Evolutionary conservation across 208 protist genomes (phyloP).

Genomic region (Trypanosoma scelopori): DNA sequence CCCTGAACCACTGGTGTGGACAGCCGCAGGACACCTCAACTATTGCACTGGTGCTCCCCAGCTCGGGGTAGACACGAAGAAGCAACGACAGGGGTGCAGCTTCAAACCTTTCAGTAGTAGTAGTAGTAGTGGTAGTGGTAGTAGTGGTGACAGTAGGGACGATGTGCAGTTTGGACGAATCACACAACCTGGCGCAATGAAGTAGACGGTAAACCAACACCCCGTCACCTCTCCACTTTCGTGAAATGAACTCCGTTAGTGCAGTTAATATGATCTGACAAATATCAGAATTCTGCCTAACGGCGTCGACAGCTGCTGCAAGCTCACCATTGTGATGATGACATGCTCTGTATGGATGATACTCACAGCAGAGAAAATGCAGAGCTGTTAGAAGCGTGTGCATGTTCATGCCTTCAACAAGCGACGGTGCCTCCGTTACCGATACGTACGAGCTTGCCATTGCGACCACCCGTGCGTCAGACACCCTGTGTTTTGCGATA

Average conservation of each 20-base stretch:
- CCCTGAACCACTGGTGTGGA: slow-evolving; percentile 59
- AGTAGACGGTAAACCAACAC: slow-evolving; percentile 9
- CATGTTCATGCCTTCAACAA: slow-evolving; percentile 24
- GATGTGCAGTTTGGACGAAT: not conserved
- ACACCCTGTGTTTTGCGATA: not conserved
- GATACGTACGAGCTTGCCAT: slow-evolving; percentile 20
- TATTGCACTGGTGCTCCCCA: not conserved
- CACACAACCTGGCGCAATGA: slow-evolving; percentile 10
- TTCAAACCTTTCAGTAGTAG: not conserved
- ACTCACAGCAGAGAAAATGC: slow-evolving; percentile 34
- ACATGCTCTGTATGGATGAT: slow-evolving; percentile 22
- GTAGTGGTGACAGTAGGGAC: no score
- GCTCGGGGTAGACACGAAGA: slow-evolving; percentile 35
- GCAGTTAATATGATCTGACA: slow-evolving; percentile 10
- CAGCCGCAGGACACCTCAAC: slow-evolving; percentile 35
- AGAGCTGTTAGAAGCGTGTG: slow-evolving; percentile 32
- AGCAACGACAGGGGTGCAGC: slow-evolving; percentile 18
- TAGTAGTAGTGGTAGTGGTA: not conserved
- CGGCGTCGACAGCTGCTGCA: slow-evolving; percentile 12
- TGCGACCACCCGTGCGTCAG: slow-evolving; percentile 5
- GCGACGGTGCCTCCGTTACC: slow-evolving; percentile 1
- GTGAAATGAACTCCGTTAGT: slow-evolving; percentile 20
- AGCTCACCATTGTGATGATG: slow-evolving; percentile 31
- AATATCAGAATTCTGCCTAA: slow-evolving; percentile 10
- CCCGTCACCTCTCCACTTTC: slow-evolving; percentile 14